Evolutionary conservation across 176 grass and related monocot species (phyloP), one percentile per base, ranked within the genome.

Genomic region (Puya raimondii): DNA sequence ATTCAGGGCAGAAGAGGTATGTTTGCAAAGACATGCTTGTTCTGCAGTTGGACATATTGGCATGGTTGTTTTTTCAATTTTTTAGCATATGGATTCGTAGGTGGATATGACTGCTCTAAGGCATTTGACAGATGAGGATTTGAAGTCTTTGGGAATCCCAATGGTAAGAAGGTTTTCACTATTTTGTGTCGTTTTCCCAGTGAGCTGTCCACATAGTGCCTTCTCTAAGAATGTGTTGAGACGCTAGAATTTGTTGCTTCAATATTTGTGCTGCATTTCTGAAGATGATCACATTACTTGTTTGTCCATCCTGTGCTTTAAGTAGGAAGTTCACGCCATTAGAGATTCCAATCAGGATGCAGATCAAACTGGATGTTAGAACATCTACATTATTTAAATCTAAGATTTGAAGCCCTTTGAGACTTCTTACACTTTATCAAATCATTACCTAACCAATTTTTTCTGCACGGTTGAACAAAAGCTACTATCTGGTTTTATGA

Each of bases 61-160:
- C 22, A 42, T 42, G 4, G 33, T 42, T 42, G 4, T 42, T 42
- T 66, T 51, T 1, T 78, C 25, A 12, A 47, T 53, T 72, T 75
- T 68, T n/a, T 42, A 63, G 21, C 48, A 64, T 72, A 59, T 75
- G 15, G 51, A 49, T 75, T 73, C 78, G 76, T 69, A 91, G 85
- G 73, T 91, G 77, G 85, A 91, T 80, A 91, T 91, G 89, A 85
- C 81, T 72, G 85, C 80, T 66, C 7, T 85, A 54, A 61, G 74
- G 51, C 83, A 88, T 73, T 88, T 91, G 89, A 88, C 79, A n/a
- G 89, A 91, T 73, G 79, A 82, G 50, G 89, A 91, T 72, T 75
- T 91, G 67, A 88, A 88, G 64, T 47, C 76, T 50, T 72, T 85
- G 75, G 89, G 89, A 61, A 87, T 91, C 88, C 89, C 89, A 53